A percentile compares a stretch with the other conserved stretches of the same genome.
Evolutionary conservation across 768 basidiomycete genomes (phyloP).

Genomic region (Butyriboletus loyo): DNA sequence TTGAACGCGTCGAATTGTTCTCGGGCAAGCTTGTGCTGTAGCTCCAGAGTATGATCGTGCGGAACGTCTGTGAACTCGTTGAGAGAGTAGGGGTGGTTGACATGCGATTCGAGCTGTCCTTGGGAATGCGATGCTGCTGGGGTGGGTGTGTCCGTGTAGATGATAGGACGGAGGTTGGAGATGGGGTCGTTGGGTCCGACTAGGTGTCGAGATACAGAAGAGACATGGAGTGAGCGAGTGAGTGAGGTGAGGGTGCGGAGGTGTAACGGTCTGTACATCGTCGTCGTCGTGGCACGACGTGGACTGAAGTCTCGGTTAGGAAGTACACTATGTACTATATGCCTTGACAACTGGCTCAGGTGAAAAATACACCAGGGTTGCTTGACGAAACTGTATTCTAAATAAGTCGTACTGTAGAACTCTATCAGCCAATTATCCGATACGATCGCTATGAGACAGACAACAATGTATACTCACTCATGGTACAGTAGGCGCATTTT

Average conservation of each 20-base stretch:
- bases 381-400: no score
- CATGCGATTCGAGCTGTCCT: conserved; percentile 28
- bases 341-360: no score
- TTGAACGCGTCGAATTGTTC: conserved; percentile 74
- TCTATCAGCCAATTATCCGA: no score
- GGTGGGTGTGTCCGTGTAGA: conserved; percentile 61
- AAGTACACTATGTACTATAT: no score
- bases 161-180: conserved; percentile 75
- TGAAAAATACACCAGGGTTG: no score
- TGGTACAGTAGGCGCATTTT: no score
- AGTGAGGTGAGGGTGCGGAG: background rate
- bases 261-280: background rate
- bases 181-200: conserved; percentile 75
- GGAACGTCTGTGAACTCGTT: conserved; percentile 53
- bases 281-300: no score
- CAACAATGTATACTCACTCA: no score
- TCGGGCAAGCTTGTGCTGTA: conserved; percentile 68
- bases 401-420: no score
- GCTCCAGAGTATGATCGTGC: conserved; percentile 45
- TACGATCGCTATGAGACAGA: no score
- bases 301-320: no score
- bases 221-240: conserved; percentile 20
- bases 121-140: conserved; percentile 24
- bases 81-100: conserved; percentile 73
- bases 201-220: conserved; percentile 33